Conservation (phyloP, 2,329 filamentous ascomycete genomes). For the Pestalotiopsis sp. region DNA sequence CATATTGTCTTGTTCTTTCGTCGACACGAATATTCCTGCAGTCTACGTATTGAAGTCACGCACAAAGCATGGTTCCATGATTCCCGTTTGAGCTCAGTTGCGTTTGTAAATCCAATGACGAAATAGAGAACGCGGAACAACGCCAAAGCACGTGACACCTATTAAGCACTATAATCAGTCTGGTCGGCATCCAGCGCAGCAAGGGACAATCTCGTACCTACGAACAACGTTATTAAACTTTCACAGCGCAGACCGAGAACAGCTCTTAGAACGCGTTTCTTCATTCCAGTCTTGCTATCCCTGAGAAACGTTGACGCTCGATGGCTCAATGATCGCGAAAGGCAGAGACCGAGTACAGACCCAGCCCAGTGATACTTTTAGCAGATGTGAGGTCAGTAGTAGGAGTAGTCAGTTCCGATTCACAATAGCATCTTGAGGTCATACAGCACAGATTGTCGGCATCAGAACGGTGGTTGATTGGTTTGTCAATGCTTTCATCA, state of each 20-base stretch:
- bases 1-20: conserved; percentile 45
- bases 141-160: conserved; percentile 11
- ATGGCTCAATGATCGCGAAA: background rate
- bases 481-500: conserved; percentile 32
- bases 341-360: no score
- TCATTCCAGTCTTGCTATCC: no score
- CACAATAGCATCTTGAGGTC: background rate
- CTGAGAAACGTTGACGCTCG: no score
- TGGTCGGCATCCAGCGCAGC: background rate
- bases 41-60: background rate
- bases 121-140: conserved; percentile 5
- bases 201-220: no score
- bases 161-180: background rate
- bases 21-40: background rate
- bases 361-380: no score
- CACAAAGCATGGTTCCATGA: background rate
- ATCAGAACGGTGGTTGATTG: conserved; percentile 13
- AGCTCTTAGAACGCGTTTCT: no score
- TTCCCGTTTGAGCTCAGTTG: background rate
- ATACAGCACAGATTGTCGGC: background rate
- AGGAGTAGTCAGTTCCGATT: background rate
- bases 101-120: conserved; percentile 2
- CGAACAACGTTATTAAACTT: no score
- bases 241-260: no score
- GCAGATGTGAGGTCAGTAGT: background rate